Evolutionary conservation across 352 stramenopile genomes (phyloP).

Genomic region (Globisporangium rhizosaccharum): DNA sequence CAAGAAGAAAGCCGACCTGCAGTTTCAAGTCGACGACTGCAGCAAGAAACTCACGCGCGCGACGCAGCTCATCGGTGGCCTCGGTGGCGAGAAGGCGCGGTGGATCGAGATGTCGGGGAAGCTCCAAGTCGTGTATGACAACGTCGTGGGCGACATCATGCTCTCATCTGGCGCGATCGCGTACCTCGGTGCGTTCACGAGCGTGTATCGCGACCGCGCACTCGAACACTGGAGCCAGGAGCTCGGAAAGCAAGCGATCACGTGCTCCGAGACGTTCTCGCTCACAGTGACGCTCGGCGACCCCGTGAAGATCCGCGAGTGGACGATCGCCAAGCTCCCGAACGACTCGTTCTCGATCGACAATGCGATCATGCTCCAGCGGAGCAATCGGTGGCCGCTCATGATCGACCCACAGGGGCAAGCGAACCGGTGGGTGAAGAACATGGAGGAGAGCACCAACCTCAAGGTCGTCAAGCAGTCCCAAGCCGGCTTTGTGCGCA

Average conservation of each 20-base stretch:
- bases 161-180: slow-evolving; percentile 91
- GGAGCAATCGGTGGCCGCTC: slow-evolving; percentile 91
- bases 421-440: slow-evolving; percentile 94
- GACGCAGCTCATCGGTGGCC: slow-evolving; percentile 90
- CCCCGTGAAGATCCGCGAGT: slow-evolving; percentile 89
- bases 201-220: slow-evolving; percentile 87
- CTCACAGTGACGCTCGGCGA: slow-evolving; percentile 89
- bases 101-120: slow-evolving; percentile 90
- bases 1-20: slow-evolving; percentile 89
- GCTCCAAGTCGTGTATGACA: slow-evolving; percentile 85
- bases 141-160: slow-evolving; percentile 92
- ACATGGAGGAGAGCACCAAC: slow-evolving; percentile 88
- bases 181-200: slow-evolving; percentile 92
- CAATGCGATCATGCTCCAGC: slow-evolving; percentile 92
- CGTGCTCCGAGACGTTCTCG: slow-evolving; percentile 74
- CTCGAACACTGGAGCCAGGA: slow-evolving; percentile 77
- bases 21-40: slow-evolving; percentile 91
- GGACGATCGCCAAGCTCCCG: slow-evolving; percentile 93
- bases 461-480: slow-evolving; percentile 94
- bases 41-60: slow-evolving; percentile 89
- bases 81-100: slow-evolving; percentile 91
- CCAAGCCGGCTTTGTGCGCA: slow-evolving; percentile 91
- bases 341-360: slow-evolving; percentile 95
- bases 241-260: slow-evolving; percentile 61
- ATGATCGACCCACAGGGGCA: slow-evolving; percentile 96